Percentiles rank a stretch among this genome's conserved stretches.
Conservation (phyloP, 2,329 filamentous ascomycete genomes). For the Grosmannia clavigera region DNA sequence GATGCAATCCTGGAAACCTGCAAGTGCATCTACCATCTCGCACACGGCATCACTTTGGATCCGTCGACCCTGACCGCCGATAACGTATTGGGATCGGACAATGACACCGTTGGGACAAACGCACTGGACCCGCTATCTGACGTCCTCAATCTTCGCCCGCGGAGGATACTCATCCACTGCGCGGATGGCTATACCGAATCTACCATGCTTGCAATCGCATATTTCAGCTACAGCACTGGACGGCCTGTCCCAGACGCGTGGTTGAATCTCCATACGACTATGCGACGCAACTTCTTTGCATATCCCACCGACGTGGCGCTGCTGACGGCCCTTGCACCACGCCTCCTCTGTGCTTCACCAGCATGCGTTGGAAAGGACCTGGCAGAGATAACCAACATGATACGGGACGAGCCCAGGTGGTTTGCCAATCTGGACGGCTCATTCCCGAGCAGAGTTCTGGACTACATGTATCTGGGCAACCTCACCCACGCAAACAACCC, state of each 20-base stretch:
- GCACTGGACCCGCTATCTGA: conserved; percentile 5
- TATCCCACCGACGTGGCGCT: conserved; percentile 83
- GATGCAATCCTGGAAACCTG: conserved; percentile 78
- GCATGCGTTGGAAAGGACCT: conserved; percentile 33
- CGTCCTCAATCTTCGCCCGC: conserved; percentile 23
- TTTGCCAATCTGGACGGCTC: conserved; percentile 76
- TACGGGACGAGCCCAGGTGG: conserved; percentile 61
- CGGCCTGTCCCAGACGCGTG: conserved; percentile 72
- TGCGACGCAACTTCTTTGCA: conserved; percentile 87
- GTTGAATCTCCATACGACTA: conserved; percentile 70
- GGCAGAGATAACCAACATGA: conserved; percentile 38
- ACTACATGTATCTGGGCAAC: conserved; percentile 95
- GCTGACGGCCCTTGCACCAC: conserved; percentile 62
- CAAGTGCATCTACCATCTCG: conserved; percentile 77
- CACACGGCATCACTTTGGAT: conserved; percentile 44
- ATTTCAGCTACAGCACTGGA: conserved; percentile 85
- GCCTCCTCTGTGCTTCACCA: conserved; percentile 63
- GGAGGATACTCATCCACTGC: conserved; percentile 81
- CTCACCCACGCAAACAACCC: conserved; percentile 90
- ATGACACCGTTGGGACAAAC: conserved; percentile 40
- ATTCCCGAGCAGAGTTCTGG: conserved; percentile 73
- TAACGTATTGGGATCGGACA: conserved; percentile 30
- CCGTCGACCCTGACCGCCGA: conserved; percentile 20
- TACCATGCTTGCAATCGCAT: conserved; percentile 76
- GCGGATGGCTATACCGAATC: conserved; percentile 94